Evolutionary conservation across 352 stramenopile genomes (phyloP).

Genomic region (Phytopythium delawarense): DNA sequence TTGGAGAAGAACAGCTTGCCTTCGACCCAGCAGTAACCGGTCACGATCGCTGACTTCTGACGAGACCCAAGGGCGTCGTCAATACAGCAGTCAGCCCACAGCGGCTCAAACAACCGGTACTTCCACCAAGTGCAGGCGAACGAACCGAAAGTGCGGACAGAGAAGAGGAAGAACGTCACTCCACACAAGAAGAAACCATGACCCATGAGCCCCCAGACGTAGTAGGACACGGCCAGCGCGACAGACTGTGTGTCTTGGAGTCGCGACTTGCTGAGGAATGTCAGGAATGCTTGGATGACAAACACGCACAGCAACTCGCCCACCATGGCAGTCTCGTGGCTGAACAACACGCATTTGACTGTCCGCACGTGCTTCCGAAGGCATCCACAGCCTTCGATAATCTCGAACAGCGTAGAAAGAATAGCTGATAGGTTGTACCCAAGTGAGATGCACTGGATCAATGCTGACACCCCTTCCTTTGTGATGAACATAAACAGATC

Average conservation of each 20-base stretch:
- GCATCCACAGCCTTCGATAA: conserved; percentile 14
- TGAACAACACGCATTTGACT: conserved; percentile 16
- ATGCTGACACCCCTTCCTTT: conserved; percentile 12
- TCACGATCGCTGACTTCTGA: conserved; percentile 14
- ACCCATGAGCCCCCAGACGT: conserved; percentile 20
- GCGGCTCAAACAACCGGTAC: conserved; percentile 4
- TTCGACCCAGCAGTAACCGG: conserved; percentile 14
- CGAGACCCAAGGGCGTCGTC: conserved; percentile 14
- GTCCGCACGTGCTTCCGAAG: conserved; percentile 3
- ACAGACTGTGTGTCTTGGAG: conserved; percentile 6
- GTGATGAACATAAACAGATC: conserved; percentile 28
- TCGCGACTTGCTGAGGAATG: conserved; percentile 12
- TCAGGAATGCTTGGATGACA: conserved; percentile 14
- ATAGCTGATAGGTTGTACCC: conserved; percentile 24
- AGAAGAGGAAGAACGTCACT: not conserved
- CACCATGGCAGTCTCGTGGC: conserved; percentile 16
- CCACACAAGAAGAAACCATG: conserved; percentile 10
- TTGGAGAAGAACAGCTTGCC: conserved; percentile 1
- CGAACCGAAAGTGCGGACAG: conserved; percentile 8
- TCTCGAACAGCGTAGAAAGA: conserved; percentile 21
- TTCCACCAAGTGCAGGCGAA: not conserved
- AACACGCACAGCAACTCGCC: conserved; percentile 13
- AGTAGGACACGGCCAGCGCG: conserved; percentile 18
- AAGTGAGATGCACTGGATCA: conserved; percentile 21
- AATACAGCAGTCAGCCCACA: conserved; percentile 18